Base-by-base conservation (phyloP, 1,139 yeast genomes). In the Diutina rugosa region DNA sequence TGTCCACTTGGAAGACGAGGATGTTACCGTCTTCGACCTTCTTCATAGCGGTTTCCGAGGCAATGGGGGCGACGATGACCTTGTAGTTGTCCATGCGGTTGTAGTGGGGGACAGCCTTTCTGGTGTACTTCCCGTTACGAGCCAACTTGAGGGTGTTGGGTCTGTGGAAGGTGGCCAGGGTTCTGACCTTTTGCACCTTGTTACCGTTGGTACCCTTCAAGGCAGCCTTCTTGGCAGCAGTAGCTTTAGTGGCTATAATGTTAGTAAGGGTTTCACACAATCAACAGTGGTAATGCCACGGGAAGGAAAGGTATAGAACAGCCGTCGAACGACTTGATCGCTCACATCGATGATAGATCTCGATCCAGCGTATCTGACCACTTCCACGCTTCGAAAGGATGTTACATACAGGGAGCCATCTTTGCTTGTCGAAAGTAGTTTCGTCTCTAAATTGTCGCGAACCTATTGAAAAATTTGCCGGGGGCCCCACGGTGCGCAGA, bases 21-120 rank as follows among this genome's bases (percentile, higher is more conserved):
- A 96, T 93, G 95, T 93, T 93, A 80, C 96, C 90, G 75, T 90
- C 97, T 84, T 95, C 99, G 74, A 93, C 97, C 85, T 90, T 90
- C 88, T 93, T 93, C 88, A 95, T 90, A 74, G 99, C 97, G 66
- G 96, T 90, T 84, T 93, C 99, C 69, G 96, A 84, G 76, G 95
- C 95, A 79, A 93, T 86, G 82, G 97, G 98, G 69, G 90, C 81
- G 77, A 88, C 88, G 73, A 93, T 85, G 74, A 91, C 79, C 82
- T 89, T 90, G 95, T 88, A 88, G 71, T 95, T 89, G 77, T 95
- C 99, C 73, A 90, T 78, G 84, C 98, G 91, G 80, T 87, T 85
- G 86, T 86, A 87, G 82, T 93, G 98, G 72, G 98, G 96, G 71
- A 93, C 96, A 67, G 97, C 78, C 84, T 90, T 93, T 79, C 90